A percentile compares a stretch with the other conserved stretches of the same genome.
Evolutionary conservation across 169 alveolate species (phyloP).

Genomic region (Babesia caballi): DNA sequence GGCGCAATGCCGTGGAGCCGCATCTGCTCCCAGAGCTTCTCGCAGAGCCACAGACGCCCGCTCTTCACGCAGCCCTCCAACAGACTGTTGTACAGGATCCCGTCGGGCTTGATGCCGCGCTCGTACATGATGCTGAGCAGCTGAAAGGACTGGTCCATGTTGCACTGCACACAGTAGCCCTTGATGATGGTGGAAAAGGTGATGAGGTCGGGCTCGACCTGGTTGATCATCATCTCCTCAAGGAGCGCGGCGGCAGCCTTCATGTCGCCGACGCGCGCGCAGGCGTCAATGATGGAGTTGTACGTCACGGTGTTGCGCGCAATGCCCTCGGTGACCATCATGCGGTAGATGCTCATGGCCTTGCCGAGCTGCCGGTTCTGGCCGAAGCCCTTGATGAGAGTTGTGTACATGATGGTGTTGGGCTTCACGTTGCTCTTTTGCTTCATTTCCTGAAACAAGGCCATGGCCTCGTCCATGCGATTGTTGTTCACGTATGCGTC

Average conservation of each 20-base stretch:
- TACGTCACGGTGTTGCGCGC: constrained; percentile 90
- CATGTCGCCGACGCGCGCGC: constrained; percentile 89
- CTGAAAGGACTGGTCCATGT: constrained; percentile 81
- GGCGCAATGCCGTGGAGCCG: constrained; percentile 76
- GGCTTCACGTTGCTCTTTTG: constrained; percentile 74
- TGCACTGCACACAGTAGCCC: constrained; percentile 89
- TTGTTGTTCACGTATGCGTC: constrained; percentile 91
- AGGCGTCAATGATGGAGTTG: constrained; percentile 92
- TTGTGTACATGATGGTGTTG: constrained; percentile 88
- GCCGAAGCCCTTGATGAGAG: constrained; percentile 89
- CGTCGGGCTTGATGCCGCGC: constrained; percentile 86
- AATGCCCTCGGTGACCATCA: constrained; percentile 81
- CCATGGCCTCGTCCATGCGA: constrained; percentile 84
- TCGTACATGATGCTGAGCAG: constrained; percentile 76
- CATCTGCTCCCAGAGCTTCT: constrained; percentile 81
- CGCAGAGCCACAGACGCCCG: constrained; percentile 76
- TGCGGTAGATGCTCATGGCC: constrained; percentile 79
- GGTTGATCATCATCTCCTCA: constrained; percentile 78
- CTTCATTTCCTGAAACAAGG: constrained; percentile 84
- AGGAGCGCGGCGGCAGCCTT: constrained; percentile 80
- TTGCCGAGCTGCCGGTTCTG: constrained; percentile 77
- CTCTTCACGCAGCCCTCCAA: constrained; percentile 92
- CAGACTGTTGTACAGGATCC: constrained; percentile 90
- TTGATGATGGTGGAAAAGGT: constrained; percentile 90
- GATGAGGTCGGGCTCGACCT: constrained; percentile 88